These are phyloP conservation scores for Pyrrhoderma noxium DNA, from an alignment of 1,284 basidiomycete species.

Conservation along the genomic window DNA sequence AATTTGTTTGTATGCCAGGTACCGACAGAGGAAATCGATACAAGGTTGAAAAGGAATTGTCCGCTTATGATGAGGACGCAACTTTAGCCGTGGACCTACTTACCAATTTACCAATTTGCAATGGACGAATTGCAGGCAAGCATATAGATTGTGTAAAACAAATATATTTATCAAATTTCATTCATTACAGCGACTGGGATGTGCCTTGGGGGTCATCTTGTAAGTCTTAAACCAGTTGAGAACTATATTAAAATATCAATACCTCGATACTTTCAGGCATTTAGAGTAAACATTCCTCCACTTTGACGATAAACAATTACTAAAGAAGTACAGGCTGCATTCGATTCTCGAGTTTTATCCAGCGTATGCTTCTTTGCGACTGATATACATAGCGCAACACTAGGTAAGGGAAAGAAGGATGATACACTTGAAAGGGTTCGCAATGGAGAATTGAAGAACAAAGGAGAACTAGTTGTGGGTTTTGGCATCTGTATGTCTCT, in stretches of 20 bases:
- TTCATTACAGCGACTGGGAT: conserved; percentile 61
- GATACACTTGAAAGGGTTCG: conserved; percentile 66
- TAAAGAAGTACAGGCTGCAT: conserved; percentile 58
- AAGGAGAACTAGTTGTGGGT: conserved; percentile 77
- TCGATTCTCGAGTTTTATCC: conserved; percentile 76
- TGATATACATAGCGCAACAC: conserved; percentile 78
- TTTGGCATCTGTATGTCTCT: background rate
- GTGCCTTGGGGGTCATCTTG: conserved; percentile 81
- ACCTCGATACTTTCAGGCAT: conserved; percentile 34
- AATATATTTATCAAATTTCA: background rate
- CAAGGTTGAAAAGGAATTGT: conserved; percentile 84
- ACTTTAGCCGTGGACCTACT: conserved; percentile 72
- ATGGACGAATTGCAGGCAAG: conserved; percentile 78
- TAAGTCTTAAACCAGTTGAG: conserved; percentile 29
- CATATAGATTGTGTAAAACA: conserved; percentile 2
- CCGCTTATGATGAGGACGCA: conserved; percentile 84
- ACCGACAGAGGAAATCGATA: conserved; percentile 86
- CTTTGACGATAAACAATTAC: background rate
- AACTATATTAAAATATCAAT: background rate
- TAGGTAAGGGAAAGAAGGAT: conserved; percentile 80
- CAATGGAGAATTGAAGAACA: conserved; percentile 66
- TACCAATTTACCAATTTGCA: conserved; percentile 69
- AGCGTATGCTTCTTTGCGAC: conserved; percentile 92
- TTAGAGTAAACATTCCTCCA: conserved; percentile 39
- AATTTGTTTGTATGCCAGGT: conserved; percentile 26